Evolutionary conservation across 2,329 filamentous ascomycete species (phyloP), one percentile per base, ranked within the genome.

Genomic region (Fusarium napiforme): DNA sequence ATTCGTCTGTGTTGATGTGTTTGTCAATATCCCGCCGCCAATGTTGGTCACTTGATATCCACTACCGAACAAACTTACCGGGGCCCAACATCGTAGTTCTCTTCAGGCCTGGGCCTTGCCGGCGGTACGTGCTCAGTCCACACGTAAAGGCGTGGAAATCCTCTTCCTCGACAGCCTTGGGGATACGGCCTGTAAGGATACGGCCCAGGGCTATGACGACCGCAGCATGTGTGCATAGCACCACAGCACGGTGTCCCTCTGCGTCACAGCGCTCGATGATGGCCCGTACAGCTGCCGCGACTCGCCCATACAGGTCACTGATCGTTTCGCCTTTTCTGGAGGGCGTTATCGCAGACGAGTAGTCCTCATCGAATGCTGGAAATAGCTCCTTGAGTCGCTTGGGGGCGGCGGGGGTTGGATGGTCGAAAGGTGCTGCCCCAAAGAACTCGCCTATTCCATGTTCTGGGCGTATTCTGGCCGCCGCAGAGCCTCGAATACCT

Each of bases 181-280:
- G 95, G 87, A 96, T 91, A 26, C 82, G 78, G 1, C 94, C 95
- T 4, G 95, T 98, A 76, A 99, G 84, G 2, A 90, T 91, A 45
- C 96, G 88, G 2, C 96, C 96, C 74, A 96, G 89, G 14, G 93
- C 92, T 79, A 99, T 98, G 78, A 98, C 89, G 16, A 92, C 90
- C 8, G 96, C 96, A 4, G 96, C 96, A 84, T 99, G 96, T 3
- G 93, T 93, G 83, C 94, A 97, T 43, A 99, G 87, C 45, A 98
- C 82, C 30, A 97, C 87, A 0, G 93, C 88, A 76, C 89, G 90
- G 43, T 88, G 85, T n/a, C 90, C 89, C 55, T 93, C 87, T n/a
- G 82, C 81, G 79, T 98, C 95, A 67, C 93, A 91, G 60, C 90
- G 87, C 34, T 88, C 86, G 74, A 98, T 92, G 74, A 98, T 90